These are phyloP conservation scores for Jackrogersella minutella DNA, from an alignment of 495 filamentous ascomycete species.

Conservation along the genomic window DNA sequence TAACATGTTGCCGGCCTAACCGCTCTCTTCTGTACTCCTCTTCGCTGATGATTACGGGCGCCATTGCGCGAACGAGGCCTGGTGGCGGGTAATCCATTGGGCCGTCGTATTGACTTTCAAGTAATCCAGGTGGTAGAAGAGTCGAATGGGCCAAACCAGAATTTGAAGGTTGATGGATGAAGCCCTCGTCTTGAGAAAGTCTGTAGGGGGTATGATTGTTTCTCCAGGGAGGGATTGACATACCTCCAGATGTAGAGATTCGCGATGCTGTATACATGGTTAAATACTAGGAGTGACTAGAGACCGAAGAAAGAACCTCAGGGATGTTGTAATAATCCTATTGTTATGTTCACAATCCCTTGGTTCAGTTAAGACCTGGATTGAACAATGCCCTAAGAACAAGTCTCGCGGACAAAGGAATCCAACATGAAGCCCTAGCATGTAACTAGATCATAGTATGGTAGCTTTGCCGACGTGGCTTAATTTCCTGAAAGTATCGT, in stretches of 20 bases:
- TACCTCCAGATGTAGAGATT: background rate
- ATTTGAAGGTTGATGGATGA: background rate
- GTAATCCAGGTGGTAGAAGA: background rate
- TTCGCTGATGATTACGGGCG: background rate
- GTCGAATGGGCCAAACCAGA: too few relatives aligned
- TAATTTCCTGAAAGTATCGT: too few relatives aligned
- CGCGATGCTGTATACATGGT: background rate
- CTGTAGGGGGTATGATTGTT: background rate
- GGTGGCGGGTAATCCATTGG: background rate
- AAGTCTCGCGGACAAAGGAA: background rate
- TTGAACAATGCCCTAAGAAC: background rate
- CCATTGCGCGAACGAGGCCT: background rate
- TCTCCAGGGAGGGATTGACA: background rate
- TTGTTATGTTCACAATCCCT: background rate
- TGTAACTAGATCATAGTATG: too few relatives aligned
- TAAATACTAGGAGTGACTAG: background rate
- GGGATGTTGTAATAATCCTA: background rate
- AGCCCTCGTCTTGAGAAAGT: background rate
- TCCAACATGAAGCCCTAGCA: too few relatives aligned
- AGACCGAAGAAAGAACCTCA: background rate
- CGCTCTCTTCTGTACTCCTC: background rate
- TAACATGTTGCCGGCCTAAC: background rate
- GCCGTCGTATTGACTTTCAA: background rate
- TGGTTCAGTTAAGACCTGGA: background rate
- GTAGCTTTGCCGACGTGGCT: too few relatives aligned